phyloP scores from a whole-genome alignment of 2,329 filamentous ascomycete species.

The Bipolaris cookei region DNA sequence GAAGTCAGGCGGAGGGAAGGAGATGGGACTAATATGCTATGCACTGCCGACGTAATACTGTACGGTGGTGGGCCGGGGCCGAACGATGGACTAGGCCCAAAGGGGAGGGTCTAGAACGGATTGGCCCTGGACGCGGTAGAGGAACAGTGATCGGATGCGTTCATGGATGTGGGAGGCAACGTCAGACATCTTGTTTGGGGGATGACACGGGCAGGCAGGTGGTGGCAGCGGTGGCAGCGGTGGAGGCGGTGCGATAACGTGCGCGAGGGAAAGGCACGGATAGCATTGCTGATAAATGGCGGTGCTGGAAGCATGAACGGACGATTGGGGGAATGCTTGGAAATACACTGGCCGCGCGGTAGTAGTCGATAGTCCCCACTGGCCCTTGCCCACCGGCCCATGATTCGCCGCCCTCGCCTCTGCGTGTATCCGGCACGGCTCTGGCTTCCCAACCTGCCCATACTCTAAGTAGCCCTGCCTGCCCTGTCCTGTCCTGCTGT shows the following conservation, averaged over 20 bases:
- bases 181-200: not conserved
- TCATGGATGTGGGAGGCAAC: not conserved
- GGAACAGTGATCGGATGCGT: slow-evolving; percentile 5
- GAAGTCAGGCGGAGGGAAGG: not conserved
- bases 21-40: not conserved
- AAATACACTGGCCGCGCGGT: slow-evolving; percentile 3
- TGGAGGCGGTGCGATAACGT: slow-evolving; percentile 24
- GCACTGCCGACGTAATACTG: slow-evolving; percentile 6
- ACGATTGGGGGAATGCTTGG: not conserved
- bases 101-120: slow-evolving; percentile 8
- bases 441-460: slow-evolving; percentile 20
- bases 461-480: slow-evolving; percentile 12
- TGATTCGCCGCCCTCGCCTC: slow-evolving; percentile 33
- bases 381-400: slow-evolving; percentile 23
- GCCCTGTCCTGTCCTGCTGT: slow-evolving; percentile 1
- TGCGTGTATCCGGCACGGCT: slow-evolving; percentile 25
- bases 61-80: slow-evolving; percentile 3
- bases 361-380: slow-evolving; percentile 18
- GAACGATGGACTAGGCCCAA: not conserved
- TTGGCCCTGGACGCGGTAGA: not conserved
- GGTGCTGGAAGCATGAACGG: slow-evolving; percentile 4
- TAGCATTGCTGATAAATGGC: slow-evolving; percentile 41
- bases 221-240: not conserved
- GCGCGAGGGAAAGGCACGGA: slow-evolving; percentile 7
- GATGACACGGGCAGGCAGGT: not conserved